These are phyloP conservation scores for Uronychia binucleata DNA, from an alignment of 73 alveolate genomes.

Conservation along the genomic window DNA sequence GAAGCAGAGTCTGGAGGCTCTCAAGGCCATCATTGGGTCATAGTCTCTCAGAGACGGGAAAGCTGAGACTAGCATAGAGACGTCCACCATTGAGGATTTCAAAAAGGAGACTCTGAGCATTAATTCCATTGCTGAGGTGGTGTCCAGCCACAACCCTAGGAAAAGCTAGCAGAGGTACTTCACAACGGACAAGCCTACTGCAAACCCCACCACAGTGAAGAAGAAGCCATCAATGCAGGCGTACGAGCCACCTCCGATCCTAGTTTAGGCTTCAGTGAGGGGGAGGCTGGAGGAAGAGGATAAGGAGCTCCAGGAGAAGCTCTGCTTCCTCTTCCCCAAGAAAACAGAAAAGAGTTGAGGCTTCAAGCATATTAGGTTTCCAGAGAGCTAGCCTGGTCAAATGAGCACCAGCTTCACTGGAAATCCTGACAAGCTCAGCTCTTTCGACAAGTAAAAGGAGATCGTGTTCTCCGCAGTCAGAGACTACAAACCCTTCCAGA, in stretches of 20 bases:
- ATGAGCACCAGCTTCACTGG: too few species aligned
- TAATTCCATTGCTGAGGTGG: background rate
- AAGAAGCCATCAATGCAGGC: conserved; percentile 1
- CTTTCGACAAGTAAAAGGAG: too few species aligned
- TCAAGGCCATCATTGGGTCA: background rate
- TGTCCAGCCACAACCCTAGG: background rate
- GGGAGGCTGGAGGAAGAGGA: background rate
- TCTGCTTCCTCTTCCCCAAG: background rate
- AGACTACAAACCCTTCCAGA: background rate
- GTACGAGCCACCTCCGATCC: background rate
- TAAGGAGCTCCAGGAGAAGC: background rate
- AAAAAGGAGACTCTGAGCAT: background rate
- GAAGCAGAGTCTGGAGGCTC: background rate
- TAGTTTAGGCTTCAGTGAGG: background rate
- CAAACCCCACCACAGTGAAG: background rate
- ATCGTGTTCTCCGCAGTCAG: background rate
- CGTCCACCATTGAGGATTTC: background rate
- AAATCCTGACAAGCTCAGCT: too few species aligned
- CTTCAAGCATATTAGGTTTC: too few species aligned
- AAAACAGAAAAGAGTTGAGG: too few species aligned
- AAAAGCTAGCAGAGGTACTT: too few species aligned
- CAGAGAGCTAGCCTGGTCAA: too few species aligned
- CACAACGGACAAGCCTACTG: background rate
- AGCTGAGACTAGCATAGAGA: background rate
- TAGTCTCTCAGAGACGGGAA: background rate